phyloP scores from a whole-genome alignment of 2,329 filamentous ascomycete species.

The Nectriaceae sp. region DNA sequence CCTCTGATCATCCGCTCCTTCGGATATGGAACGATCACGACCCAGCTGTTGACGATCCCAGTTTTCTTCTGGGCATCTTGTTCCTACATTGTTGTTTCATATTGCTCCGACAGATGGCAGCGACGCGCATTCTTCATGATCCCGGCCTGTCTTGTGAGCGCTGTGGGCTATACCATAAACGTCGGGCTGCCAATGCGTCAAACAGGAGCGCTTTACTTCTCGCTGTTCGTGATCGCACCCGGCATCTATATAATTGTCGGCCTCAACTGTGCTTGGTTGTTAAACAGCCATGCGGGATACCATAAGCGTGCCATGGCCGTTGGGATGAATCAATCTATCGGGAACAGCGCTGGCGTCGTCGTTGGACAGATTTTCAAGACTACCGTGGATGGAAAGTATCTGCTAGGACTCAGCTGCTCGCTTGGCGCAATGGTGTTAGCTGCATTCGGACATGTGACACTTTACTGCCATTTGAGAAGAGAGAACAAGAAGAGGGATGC shows the following conservation, averaged over 20 bases:
- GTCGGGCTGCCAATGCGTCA: no score
- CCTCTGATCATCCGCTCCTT: constrained; percentile 56
- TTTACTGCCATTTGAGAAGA: no score
- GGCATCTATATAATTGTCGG: constrained; percentile 52
- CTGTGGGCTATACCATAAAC: constrained; percentile 52
- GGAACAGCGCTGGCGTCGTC: constrained; percentile 48
- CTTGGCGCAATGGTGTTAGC: constrained; percentile 30
- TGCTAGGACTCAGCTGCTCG: constrained; percentile 30
- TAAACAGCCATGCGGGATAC: constrained; percentile 46
- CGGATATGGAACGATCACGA: constrained; percentile 51
- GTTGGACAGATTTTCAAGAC: constrained; percentile 39
- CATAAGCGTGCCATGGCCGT: constrained; percentile 48
- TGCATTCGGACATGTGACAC: no score
- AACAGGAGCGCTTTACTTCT: no score
- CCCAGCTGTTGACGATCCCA: constrained; percentile 57
- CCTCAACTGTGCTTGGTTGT: constrained; percentile 48
- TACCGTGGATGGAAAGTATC: constrained; percentile 33
- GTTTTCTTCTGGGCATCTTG: constrained; percentile 54
- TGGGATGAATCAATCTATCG: constrained; percentile 47
- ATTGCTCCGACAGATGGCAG: no score
- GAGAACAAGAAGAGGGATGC: no score
- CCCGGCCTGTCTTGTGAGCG: constrained; percentile 49
- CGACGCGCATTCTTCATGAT: constrained; percentile 59
- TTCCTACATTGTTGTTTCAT: constrained; percentile 46
- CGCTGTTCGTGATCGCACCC: no score